phyloP scores from a whole-genome alignment of 2,329 filamentous ascomycete genomes.

The Aspergillus floridensis region DNA sequence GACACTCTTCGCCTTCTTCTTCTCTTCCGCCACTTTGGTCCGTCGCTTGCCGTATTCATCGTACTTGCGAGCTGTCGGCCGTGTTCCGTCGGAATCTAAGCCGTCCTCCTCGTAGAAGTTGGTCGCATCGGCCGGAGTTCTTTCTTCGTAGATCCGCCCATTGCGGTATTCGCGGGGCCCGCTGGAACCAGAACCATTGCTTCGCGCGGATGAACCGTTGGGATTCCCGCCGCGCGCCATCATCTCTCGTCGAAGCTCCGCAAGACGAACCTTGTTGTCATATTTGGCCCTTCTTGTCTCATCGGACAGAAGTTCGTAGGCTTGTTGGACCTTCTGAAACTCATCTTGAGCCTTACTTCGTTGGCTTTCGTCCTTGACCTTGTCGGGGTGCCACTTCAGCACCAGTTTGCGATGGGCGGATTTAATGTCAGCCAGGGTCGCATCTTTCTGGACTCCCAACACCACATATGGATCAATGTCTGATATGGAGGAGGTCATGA shows the following conservation, averaged over 20 bases:
- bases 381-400: constrained; percentile 87
- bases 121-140: constrained; percentile 35
- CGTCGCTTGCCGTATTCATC: constrained; percentile 37
- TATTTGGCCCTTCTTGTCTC: constrained; percentile 70
- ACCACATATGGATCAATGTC: constrained; percentile 72
- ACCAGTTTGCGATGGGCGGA: constrained; percentile 80
- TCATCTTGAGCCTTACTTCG: constrained; percentile 79
- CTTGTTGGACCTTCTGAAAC: constrained; percentile 88
- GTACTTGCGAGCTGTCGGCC: constrained; percentile 40
- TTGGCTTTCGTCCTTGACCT: constrained; percentile 73
- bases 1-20: constrained; percentile 35
- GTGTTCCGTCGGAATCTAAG: constrained; percentile 37
- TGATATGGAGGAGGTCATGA: constrained; percentile 26
- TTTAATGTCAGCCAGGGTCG: constrained; percentile 69
- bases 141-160: constrained; percentile 45
- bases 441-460: constrained; percentile 71
- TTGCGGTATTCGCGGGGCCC: constrained; percentile 40
- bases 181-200: constrained; percentile 21
- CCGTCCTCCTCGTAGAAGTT: constrained; percentile 39
- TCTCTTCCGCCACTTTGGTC: constrained; percentile 36
- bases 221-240: constrained; percentile 44
- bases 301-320: constrained; percentile 86
- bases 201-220: constrained; percentile 7
- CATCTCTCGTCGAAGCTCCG: constrained; percentile 60
- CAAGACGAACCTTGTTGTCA: constrained; percentile 70